phyloP scores from a whole-genome alignment of 192 early-diverging fungal species.

The Powellomyces hirtus region DNA sequence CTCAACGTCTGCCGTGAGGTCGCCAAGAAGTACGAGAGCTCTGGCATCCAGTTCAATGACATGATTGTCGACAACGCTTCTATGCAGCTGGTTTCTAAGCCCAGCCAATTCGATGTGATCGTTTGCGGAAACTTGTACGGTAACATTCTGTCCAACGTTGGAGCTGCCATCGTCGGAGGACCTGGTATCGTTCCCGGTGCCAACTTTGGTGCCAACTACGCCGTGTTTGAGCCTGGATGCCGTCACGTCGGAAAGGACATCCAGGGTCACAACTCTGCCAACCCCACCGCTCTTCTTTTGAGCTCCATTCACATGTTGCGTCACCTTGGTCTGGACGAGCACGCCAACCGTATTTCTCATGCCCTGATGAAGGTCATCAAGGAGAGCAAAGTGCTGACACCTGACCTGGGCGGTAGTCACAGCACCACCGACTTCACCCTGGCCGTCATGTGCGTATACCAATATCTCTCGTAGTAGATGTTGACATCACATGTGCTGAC shows the following conservation, averaged over 20 bases:
- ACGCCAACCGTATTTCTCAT: slow-evolving; percentile 87
- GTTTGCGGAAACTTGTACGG: slow-evolving; percentile 99
- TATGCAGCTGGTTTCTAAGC: slow-evolving; percentile 98
- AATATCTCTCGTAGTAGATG: no score
- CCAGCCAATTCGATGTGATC: slow-evolving; percentile 98
- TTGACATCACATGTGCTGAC: no score
- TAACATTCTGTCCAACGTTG: slow-evolving; percentile 98
- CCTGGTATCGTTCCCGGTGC: slow-evolving; percentile 95
- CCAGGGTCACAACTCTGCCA: slow-evolving; percentile 91
- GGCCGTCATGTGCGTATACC: slow-evolving; percentile 85
- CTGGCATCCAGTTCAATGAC: slow-evolving; percentile 90
- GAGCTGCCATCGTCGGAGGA: slow-evolving; percentile 93
- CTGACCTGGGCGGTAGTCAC: slow-evolving; percentile 83
- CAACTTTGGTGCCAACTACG: slow-evolving; percentile 97
- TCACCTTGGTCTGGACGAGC: slow-evolving; percentile 84
- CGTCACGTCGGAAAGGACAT: slow-evolving; percentile 98
- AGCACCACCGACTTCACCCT: slow-evolving; percentile 93
- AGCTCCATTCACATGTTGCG: slow-evolving; percentile 95
- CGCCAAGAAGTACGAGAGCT: slow-evolving; percentile 85
- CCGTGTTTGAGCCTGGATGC: slow-evolving; percentile 97
- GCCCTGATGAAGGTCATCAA: slow-evolving; percentile 88
- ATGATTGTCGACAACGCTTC: slow-evolving; percentile 99
- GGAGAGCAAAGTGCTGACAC: slow-evolving; percentile 72
- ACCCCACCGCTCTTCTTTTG: slow-evolving; percentile 91
- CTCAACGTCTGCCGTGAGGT: slow-evolving; percentile 95